phyloP scores from a whole-genome alignment of 495 filamentous ascomycete genomes.

The Daldinia grandis region DNA sequence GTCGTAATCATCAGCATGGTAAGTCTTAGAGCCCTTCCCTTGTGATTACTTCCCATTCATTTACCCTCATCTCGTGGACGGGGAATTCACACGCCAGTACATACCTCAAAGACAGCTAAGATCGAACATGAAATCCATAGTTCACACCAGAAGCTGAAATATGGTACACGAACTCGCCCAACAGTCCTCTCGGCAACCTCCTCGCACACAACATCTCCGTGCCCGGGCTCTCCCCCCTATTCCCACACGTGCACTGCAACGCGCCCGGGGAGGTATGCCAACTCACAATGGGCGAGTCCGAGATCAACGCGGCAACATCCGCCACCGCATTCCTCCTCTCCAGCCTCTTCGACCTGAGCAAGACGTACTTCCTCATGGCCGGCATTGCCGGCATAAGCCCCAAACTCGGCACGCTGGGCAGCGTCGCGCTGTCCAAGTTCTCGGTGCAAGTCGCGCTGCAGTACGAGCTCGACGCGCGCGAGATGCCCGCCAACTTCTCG shows the following conservation, averaged over 20 bases:
- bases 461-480: conserved; percentile 76
- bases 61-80: no score
- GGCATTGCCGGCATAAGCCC: conserved; percentile 80
- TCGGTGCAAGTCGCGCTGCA: conserved; percentile 77
- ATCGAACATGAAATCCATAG: background rate
- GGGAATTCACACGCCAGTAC: no score
- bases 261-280: background rate
- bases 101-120: background rate
- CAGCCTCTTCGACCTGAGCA: background rate
- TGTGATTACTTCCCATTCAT: no score
- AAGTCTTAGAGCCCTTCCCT: background rate
- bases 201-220: background rate
- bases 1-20: background rate
- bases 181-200: background rate
- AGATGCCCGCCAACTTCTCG: conserved; percentile 70
- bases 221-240: background rate
- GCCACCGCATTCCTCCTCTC: background rate
- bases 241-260: background rate
- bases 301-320: background rate
- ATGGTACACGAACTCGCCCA: background rate
- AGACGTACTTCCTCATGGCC: conserved; percentile 56
- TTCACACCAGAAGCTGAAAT: background rate
- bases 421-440: conserved; percentile 72
- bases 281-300: background rate
- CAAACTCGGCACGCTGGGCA: conserved; percentile 66